Evolutionary conservation across 192 early-diverging fungal species (phyloP), one percentile per base, ranked within the genome.

Genomic region (Umbelopsis isabellina): DNA sequence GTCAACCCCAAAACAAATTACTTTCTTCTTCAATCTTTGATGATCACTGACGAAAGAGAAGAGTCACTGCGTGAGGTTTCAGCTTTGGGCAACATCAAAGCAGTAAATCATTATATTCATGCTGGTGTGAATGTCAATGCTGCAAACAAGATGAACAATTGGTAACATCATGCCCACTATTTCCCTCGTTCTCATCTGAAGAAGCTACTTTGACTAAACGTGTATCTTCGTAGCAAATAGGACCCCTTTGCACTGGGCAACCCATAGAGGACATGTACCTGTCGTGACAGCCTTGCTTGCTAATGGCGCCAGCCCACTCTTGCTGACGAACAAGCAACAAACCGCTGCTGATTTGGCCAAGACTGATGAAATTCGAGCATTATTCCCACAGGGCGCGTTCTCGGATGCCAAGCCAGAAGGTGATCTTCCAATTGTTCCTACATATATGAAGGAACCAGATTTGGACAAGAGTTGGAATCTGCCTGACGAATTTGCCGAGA

Each of bases 221-320:
- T 41, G 37, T 41, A 15, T 68, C 21, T 41, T n/a, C 41, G 33
- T 23, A 20, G 37, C 47, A 49, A 49, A 51, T 52, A 86, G 89
- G 89, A 89, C 88, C 0, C 76, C 88, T 22, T 70, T 96, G 3
- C 91, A 93, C 70, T 96, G 93, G 93, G 91, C 93, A 6, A 74
- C 86, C 49, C 82, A 85, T 22, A 85, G 91, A 65, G 86, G 87
- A 13, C 85, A 94, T 71, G 72, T 75, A 13, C 75, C 81, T 7
- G 73, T 93, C 49, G 83, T 90, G 2, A 79, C 78, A 2, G 55
- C 82, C 11, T 74, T 95, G 51, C 58, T 95, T 67, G 80, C 84
- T 16, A 79, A 85, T 37, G 92, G 93, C 15, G 95, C 95, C 7
- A 72, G 85, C 25, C 51, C 75, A 16, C 55, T 53, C 11, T 25